A percentile compares a stretch with the other conserved stretches of the same genome.
Evolutionary conservation across 2,329 filamentous ascomycete genomes (phyloP).

Genomic region (Onygenales sp.): DNA sequence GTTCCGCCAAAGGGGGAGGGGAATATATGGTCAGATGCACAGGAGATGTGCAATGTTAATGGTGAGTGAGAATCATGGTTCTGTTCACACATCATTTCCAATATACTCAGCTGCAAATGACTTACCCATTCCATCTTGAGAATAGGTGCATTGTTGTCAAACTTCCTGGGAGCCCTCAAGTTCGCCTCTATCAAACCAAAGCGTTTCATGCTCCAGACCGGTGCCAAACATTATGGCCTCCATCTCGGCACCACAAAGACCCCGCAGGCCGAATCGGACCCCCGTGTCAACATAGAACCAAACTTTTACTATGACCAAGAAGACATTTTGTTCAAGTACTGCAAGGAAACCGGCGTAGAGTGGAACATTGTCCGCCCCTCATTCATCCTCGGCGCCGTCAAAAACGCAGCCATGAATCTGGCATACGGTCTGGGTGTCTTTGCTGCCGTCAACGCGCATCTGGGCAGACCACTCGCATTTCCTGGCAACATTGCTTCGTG

Average conservation of each 20-base stretch:
- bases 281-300: slow-evolving; percentile 13
- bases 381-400: slow-evolving; percentile 18
- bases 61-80: slow-evolving; percentile 12
- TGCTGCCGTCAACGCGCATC: slow-evolving; percentile 15
- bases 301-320: slow-evolving; percentile 23
- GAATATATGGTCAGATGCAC: slow-evolving; percentile 40
- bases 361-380: slow-evolving; percentile 19
- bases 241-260: slow-evolving; percentile 16
- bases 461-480: slow-evolving; percentile 13
- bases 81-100: no score
- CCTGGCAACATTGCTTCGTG: slow-evolving; percentile 15
- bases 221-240: slow-evolving; percentile 17
- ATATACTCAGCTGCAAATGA: neutral
- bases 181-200: slow-evolving; percentile 35
- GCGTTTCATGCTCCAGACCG: slow-evolving; percentile 38
- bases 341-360: slow-evolving; percentile 11
- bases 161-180: slow-evolving; percentile 39
- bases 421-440: slow-evolving; percentile 16
- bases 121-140: neutral
- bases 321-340: slow-evolving; percentile 16
- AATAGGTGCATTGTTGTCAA: slow-evolving; percentile 30
- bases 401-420: slow-evolving; percentile 18
- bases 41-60: slow-evolving; percentile 43
- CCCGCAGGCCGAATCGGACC: slow-evolving; percentile 19
- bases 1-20: slow-evolving; percentile 36